Base-by-base conservation (phyloP, 78 protist species). In the Dictyostelium citrinum region DNA sequence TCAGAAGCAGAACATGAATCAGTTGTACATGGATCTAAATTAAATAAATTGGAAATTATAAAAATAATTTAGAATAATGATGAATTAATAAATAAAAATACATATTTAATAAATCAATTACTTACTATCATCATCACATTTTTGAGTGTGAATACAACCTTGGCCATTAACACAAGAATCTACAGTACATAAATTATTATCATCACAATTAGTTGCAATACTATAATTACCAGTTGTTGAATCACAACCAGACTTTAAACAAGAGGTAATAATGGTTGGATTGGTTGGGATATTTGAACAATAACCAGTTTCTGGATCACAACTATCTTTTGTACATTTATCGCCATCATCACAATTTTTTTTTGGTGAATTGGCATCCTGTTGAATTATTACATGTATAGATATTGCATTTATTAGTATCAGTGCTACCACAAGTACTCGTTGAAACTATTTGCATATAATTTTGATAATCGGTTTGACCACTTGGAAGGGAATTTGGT, bases 121-220 rank as follows among this genome's bases (percentile, higher is more conserved):
- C 24, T 58, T 58, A 58, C 68, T 6, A 6, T 29, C 43, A 70
- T 70, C 76, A 70, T 31, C 35, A 33, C 76, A 27, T 5, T 5
- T 33, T 33, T 9, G 16, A 33, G 29, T 31, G 33, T 31, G 12
- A 6, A 31, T 33, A 24, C 76, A 70, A 33, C 76, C 76, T 31
- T n/a, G 29, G 8, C 29, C n/a, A 6, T n/a, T 5, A 10, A 29
- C 1, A 41, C 88, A 82, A 4, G 55, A 27, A 67, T 82, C 88
- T 2, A 12, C 2, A 0, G 86, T 81, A 24, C 86, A 81, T 35
- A 31, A 55, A 61, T 81, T 41, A 0, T 37, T 35, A 20, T 82
- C 88, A 82, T 82, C 78, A 81, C 86, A 81, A 33, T 14, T 10
- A 10, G 61, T 60, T 29, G 86, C 58, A 61, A 33, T 81, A 17